Base-by-base conservation (phyloP, 2,329 filamentous ascomycete species). In the Neofusicoccum cordaticola region DNA sequence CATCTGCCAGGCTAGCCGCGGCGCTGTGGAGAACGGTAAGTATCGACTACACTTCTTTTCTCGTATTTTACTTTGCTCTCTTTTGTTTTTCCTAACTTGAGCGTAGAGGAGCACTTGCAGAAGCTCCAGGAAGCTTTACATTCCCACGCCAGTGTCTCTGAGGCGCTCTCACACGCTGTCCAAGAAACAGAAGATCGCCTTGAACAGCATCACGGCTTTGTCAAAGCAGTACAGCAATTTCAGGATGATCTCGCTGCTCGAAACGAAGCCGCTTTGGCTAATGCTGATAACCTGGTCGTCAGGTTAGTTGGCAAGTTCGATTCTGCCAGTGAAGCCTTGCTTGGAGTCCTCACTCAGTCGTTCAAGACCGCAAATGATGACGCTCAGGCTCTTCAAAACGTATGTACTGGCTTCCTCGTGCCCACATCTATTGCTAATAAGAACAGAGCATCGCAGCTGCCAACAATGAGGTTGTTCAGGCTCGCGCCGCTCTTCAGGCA, bases 1-100 rank as follows among this genome's bases (percentile, higher is more conserved):
- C 17, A 85, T 90, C 68, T 90, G 88, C 68, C 83, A 87, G 67
- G 86, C 86, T 34, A 83, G 84, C 47, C 82, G 87, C 42, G 76
- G 81, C 47, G 83, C 86, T 61, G 81, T 84, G 13, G 86, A 89
- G 65, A 85, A 84, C 70, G 83, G 82, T 76, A 73, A 64, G 68
- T 62, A 17, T 42, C 44, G 22, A 22, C 2, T 13, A 27, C 34
- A 6, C 39, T 37, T 2, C 27, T 13, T 15, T 34, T 37, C 4
- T 17, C 9, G 2, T 35, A 6, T 35, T 15, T 17, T 9, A 4
- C 22, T 50, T n/a, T 39, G 2, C 6, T 31, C 27, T 39, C n/a
- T 61, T 35, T 31, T 4, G 2, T 48, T 44, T 1, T 7, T 51
- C 12, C 63, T 65, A 35, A 65, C 48, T 37, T 12, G 34, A 15